Evolutionary conservation across 208 protist species (phyloP).

Genomic region (Trypanosoma avium): DNA sequence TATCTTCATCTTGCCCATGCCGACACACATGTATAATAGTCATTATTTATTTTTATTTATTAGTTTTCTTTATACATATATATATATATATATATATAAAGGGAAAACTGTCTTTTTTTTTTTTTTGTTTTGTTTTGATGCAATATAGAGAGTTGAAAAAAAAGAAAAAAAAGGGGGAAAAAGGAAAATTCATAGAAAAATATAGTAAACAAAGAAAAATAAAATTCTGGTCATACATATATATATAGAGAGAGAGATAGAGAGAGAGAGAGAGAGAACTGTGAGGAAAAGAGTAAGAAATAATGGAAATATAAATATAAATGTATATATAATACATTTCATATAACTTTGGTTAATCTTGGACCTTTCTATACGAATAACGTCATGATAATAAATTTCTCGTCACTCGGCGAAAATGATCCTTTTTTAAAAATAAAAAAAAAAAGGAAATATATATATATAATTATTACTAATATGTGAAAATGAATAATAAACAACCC

Average conservation of each 20-base stretch:
- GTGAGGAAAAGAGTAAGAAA: no score
- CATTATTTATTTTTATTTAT: slow-evolving; percentile 27
- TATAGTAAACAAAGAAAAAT: slow-evolving; percentile 4
- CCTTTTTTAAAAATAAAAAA: slow-evolving; percentile 15
- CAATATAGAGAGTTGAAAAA: background rate
- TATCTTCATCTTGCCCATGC: slow-evolving; percentile 91
- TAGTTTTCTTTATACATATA: background rate
- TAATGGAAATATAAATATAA: background rate
- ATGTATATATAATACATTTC: background rate
- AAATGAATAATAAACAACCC: no score
- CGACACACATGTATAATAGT: slow-evolving; percentile 73
- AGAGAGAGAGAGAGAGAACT: no score
- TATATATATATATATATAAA: background rate
- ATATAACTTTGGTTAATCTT: slow-evolving; percentile 11
- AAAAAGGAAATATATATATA: no score
- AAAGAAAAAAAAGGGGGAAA: slow-evolving; percentile 10
- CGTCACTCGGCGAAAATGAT: slow-evolving; percentile 39
- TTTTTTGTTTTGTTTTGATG: background rate
- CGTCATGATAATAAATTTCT: slow-evolving; percentile 18
- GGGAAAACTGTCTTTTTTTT: background rate
- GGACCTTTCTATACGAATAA: slow-evolving; percentile 49
- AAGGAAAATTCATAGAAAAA: background rate
- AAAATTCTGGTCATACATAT: no score
- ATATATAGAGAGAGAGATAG: no score
- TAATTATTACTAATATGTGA: no score